A percentile compares a stretch with the other conserved stretches of the same genome.
phyloP scores from a whole-genome alignment of 768 basidiomycete species.

The Lactarius psammicola region DNA sequence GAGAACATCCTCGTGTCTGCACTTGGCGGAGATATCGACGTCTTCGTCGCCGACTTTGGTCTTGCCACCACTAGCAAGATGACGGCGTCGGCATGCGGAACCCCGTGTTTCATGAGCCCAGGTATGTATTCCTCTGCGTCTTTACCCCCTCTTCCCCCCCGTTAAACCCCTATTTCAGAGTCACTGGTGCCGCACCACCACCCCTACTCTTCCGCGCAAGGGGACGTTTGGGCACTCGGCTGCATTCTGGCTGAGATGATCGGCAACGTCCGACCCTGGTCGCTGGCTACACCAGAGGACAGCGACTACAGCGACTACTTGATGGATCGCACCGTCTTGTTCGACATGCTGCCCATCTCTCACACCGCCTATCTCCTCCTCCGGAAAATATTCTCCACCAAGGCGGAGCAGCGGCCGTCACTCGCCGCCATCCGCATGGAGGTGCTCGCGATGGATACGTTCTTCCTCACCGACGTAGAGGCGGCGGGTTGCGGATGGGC shows the following conservation, averaged over 20 bases:
- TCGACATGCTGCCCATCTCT: slow-evolving; percentile 33
- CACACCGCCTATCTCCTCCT: slow-evolving; percentile 45
- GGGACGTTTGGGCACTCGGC: slow-evolving; percentile 24
- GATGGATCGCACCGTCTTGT: neutral
- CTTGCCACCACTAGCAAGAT: slow-evolving; percentile 16
- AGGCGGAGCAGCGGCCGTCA: slow-evolving; percentile 60
- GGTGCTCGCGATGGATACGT: slow-evolving; percentile 55
- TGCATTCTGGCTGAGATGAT: slow-evolving; percentile 24
- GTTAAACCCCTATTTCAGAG: slow-evolving; percentile 6
- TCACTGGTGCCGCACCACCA: slow-evolving; percentile 4
- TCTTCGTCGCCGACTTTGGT: slow-evolving; percentile 19
- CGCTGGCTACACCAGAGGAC: neutral
- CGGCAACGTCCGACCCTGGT: slow-evolving; percentile 12
- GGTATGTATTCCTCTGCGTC: neutral
- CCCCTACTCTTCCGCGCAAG: slow-evolving; percentile 10
- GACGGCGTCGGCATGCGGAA: slow-evolving; percentile 7
- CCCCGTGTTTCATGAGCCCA: slow-evolving; percentile 16
- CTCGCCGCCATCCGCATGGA: slow-evolving; percentile 57
- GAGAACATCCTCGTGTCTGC: slow-evolving; percentile 1
- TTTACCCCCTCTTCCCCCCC: neutral
- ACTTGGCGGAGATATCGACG: slow-evolving; percentile 7
- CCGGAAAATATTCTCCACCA: slow-evolving; percentile 59
- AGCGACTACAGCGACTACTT: slow-evolving; percentile 2
- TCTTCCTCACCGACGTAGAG: slow-evolving; percentile 58
- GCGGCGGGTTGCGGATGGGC: slow-evolving; percentile 1